Base-by-base conservation (phyloP, 768 basidiomycete genomes). In the Nevesoporus exiguus region DNA sequence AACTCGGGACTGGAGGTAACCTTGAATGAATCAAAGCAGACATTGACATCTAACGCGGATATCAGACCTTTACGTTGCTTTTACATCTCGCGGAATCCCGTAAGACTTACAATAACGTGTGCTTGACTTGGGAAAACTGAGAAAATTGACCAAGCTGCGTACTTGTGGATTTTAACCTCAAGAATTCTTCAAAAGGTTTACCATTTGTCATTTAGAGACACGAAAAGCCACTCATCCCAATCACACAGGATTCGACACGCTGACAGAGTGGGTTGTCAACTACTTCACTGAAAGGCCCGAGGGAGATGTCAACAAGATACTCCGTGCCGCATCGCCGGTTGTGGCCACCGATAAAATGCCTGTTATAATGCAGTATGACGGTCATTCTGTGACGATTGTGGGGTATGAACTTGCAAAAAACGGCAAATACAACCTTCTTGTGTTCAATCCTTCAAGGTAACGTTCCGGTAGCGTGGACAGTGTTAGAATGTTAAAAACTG, bases 331-430 rank as follows among this genome's bases (percentile, higher is more conserved):
- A 2, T 73, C 76, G 0, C 76, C 84, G 5, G 76, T 94, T 8
- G 60, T 75, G 10, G 66, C 75, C 25, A 86, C 88, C 0, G 69
- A 80, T 21, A 83, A 79, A 61, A 85, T 92, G 81, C 93, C 93
- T 9, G 64, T 97, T 29, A 85, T 96, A 40, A 73, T 96, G 47
- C 86, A 96, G 74, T 84, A 90, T 63, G 67, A 77, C 7, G 91
- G 92, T 0, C 93, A 97, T 72, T 97, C 93, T n/a, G 73, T 88
- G 24, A 86, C 87, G 5, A 83, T 97, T 13, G 78, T 97, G 3
- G 93, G 93, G 2, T 94, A 88, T 61, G 91, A 95, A 68, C 70
- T 85, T 36, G 76, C 74, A 49, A 80, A 77, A 60, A 74, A 74
- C 15, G 85, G 83, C 7, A 68, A 73, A 13, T 74, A 81, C 36